Evolutionary conservation across 306 rosid genomes (phyloP).

Genomic region (Prunus mongolica): DNA sequence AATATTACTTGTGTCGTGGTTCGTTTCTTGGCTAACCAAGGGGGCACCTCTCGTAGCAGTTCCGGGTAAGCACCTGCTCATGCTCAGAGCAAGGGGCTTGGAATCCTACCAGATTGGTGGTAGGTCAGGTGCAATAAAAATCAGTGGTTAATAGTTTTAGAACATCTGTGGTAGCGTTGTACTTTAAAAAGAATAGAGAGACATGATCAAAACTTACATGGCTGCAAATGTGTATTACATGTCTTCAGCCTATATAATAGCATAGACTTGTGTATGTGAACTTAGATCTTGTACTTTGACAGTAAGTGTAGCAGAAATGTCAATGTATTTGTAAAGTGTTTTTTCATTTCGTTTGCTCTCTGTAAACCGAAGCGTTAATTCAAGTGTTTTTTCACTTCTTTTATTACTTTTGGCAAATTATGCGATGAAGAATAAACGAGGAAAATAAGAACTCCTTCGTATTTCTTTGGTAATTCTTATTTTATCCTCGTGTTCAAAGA

Average conservation of each 20-base stretch:
- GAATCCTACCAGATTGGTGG: constrained; percentile 17
- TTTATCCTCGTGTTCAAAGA: not conserved
- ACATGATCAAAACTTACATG: constrained; percentile 10
- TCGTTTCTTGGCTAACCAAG: constrained; percentile 74
- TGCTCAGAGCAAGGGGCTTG: constrained; percentile 7
- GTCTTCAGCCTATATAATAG: constrained; percentile 16
- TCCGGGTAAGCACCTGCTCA: constrained; percentile 30
- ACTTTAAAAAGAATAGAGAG: constrained; percentile 36
- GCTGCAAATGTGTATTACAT: constrained; percentile 19
- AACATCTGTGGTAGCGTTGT: constrained; percentile 44
- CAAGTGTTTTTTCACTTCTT: too few relatives aligned
- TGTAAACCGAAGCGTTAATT: constrained; percentile 15
- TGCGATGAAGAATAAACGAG: too few relatives aligned
- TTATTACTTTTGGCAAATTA: too few relatives aligned
- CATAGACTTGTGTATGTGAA: constrained; percentile 29
- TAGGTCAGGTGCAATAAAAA: constrained; percentile 27
- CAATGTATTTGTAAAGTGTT: constrained; percentile 33
- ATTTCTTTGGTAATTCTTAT: not conserved
- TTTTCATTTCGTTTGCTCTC: constrained; percentile 10
- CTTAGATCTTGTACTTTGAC: constrained; percentile 27
- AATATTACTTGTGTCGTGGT: constrained; percentile 89
- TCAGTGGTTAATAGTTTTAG: constrained; percentile 34
- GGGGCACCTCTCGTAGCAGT: constrained; percentile 41
- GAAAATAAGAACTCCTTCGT: too few relatives aligned
- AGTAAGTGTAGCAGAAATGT: constrained; percentile 35